Evolutionary conservation across 2,329 filamentous ascomycete genomes (phyloP).

Genomic region (Berkeleyomyces basicola): DNA sequence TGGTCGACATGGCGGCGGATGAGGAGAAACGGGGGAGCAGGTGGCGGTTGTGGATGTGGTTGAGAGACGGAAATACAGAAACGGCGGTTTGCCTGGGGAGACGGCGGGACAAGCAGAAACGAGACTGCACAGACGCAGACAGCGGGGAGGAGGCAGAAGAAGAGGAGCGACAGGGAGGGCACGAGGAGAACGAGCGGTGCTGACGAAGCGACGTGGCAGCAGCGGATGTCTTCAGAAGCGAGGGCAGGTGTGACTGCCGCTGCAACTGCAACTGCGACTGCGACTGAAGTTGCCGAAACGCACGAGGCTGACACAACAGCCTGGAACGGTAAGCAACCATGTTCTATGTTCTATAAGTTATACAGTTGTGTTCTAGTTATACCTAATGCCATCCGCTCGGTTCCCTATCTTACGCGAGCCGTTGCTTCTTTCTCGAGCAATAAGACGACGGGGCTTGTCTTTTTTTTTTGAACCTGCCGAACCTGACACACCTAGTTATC

Average conservation of each 20-base stretch:
- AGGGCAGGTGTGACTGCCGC: not conserved
- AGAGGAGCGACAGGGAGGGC: not conserved
- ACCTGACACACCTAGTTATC: not conserved
- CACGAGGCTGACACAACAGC: constrained; percentile 11
- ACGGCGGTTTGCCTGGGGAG: not conserved
- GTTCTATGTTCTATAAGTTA: not conserved
- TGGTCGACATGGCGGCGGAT: constrained; percentile 33
- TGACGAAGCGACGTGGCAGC: not conserved
- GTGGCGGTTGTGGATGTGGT: not conserved
- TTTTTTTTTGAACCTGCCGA: not conserved
- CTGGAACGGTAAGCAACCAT: constrained; percentile 7
- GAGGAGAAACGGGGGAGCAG: constrained; percentile 11
- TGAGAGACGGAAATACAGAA: not conserved
- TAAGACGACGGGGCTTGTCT: not conserved
- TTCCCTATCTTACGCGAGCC: not conserved
- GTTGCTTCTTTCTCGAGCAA: not conserved
- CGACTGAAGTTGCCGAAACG: constrained; percentile 7
- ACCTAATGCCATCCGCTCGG: not conserved
- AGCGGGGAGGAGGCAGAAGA: not conserved
- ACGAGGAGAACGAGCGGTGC: constrained; percentile 2
- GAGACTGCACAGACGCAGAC: not conserved
- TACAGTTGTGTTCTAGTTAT: not conserved
- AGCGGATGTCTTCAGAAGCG: constrained; percentile 6
- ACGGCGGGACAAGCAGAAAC: not conserved
- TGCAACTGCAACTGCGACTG: constrained; percentile 4